Percentiles rank a stretch among this genome's conserved stretches.
Evolutionary conservation across 352 stramenopile species (phyloP).

Genomic region (Globisporangium recalcitrans): DNA sequence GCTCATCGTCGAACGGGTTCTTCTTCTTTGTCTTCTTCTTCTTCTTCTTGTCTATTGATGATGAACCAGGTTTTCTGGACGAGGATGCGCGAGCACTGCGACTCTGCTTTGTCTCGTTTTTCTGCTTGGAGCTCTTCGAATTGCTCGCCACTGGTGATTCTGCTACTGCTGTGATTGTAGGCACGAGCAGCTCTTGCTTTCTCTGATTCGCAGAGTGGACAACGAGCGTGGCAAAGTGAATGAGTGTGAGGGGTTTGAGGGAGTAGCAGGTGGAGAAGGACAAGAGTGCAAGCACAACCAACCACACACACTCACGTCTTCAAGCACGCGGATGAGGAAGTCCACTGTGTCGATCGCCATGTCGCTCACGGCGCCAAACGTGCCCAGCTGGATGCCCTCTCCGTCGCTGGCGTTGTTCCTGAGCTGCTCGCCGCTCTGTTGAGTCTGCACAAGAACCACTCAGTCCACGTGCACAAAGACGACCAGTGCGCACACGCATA

Average conservation of each 20-base stretch:
- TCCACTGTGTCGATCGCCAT: constrained; percentile 68
- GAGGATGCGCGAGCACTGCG: not conserved
- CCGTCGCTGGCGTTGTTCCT: not conserved
- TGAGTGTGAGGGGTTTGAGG: not conserved
- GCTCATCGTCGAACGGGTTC: constrained; percentile 3
- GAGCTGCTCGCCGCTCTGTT: not conserved
- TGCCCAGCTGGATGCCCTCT: constrained; percentile 26
- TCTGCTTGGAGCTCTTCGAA: not conserved
- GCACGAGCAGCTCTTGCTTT: constrained; percentile 36
- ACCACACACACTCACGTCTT: constrained; percentile 34
- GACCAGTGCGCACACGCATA: not conserved
- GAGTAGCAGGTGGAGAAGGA: not conserved
- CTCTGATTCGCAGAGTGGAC: constrained; percentile 17
- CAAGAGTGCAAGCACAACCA: not conserved
- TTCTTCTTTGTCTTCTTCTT: constrained; percentile 2
- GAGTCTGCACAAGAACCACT: too few species aligned
- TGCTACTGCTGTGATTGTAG: not conserved
- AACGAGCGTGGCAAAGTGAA: not conserved
- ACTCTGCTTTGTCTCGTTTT: not conserved
- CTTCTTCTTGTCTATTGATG: not conserved
- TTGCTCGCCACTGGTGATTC: not conserved
- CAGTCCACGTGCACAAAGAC: not conserved
- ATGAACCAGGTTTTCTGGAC: not conserved
- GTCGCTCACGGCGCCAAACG: constrained; percentile 35
- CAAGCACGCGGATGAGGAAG: constrained; percentile 59